A percentile compares a stretch with the other conserved stretches of the same genome.
These are phyloP conservation scores for Tricholoma bakamatsutake DNA, from an alignment of 768 basidiomycete species.

Conservation along the genomic window DNA sequence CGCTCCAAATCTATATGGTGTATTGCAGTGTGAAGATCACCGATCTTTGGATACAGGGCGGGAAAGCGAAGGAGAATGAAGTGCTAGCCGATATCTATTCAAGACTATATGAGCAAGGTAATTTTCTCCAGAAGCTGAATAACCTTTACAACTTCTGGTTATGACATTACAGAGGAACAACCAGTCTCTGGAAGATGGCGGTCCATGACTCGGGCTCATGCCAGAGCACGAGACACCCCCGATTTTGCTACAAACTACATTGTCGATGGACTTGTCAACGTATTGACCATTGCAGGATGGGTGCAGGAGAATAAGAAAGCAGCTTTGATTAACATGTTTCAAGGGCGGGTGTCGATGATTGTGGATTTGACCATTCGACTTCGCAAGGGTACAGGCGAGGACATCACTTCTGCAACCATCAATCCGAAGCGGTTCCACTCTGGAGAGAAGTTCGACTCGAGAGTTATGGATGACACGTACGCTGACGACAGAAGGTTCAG, in stretches of 20 bases:
- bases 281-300: slow-evolving; percentile 14
- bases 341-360: neutral
- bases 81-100: slow-evolving; percentile 8
- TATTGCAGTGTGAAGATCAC: slow-evolving; percentile 8
- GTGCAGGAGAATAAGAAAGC: neutral
- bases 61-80: slow-evolving; percentile 7
- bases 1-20: slow-evolving; percentile 10
- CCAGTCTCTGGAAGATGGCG: slow-evolving; percentile 13
- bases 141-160: neutral
- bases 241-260: slow-evolving; percentile 4
- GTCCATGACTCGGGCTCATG: slow-evolving; percentile 11
- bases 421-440: neutral
- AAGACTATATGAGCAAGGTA: slow-evolving; percentile 11
- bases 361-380: slow-evolving; percentile 4
- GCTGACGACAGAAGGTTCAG: neutral
- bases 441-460: neutral
- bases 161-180: slow-evolving; percentile 4
- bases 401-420: slow-evolving; percentile 8
- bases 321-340: neutral
- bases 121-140: neutral
- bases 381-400: slow-evolving; percentile 4
- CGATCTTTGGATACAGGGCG: slow-evolving; percentile 10
- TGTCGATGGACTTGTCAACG: slow-evolving; percentile 1
- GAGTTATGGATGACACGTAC: slow-evolving; percentile 9
- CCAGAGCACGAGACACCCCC: slow-evolving; percentile 3